These are phyloP conservation scores for Fusarium avenaceum DNA, from an alignment of 2,329 filamentous ascomycete genomes.

Conservation along the genomic window DNA sequence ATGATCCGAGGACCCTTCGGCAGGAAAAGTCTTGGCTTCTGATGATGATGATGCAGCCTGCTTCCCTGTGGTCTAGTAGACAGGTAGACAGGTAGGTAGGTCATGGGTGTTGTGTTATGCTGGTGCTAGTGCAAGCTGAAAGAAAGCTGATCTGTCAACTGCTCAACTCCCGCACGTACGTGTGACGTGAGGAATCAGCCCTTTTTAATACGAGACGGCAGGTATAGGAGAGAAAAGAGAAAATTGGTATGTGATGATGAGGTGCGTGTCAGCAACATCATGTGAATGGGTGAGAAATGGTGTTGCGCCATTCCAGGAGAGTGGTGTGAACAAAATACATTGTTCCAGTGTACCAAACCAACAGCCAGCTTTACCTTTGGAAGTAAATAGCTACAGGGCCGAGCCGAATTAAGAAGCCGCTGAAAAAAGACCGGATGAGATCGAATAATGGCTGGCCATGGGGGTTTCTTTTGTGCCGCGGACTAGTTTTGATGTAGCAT, in stretches of 20 bases:
- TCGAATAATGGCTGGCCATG: neutral
- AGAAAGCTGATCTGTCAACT: slow-evolving; percentile 11
- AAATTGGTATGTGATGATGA: slow-evolving; percentile 22
- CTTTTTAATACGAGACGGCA: slow-evolving; percentile 2
- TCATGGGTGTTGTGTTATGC: neutral
- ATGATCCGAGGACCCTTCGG: slow-evolving; percentile 37
- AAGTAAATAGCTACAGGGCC: slow-evolving; percentile 2
- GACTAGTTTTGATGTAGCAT: neutral
- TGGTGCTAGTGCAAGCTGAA: slow-evolving; percentile 3
- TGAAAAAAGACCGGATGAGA: slow-evolving; percentile 16
- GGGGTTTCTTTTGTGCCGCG: neutral
- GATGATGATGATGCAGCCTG: slow-evolving; percentile 25
- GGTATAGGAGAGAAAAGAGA: neutral
- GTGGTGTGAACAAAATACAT: slow-evolving; percentile 28
- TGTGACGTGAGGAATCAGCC: slow-evolving; percentile 32
- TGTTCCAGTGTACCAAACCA: neutral
- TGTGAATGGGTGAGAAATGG: slow-evolving; percentile 37
- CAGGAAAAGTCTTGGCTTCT: slow-evolving; percentile 19
- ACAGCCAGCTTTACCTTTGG: neutral
- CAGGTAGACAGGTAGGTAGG: neutral
- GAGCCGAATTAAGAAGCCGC: slow-evolving; percentile 13
- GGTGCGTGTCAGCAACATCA: slow-evolving; percentile 40
- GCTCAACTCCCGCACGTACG: slow-evolving; percentile 4
- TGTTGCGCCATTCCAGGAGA: slow-evolving; percentile 32
- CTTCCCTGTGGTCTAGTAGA: slow-evolving; percentile 4